Evolutionary conservation across 352 stramenopile species (phyloP).

Genomic region (Phytophthora constricta): DNA sequence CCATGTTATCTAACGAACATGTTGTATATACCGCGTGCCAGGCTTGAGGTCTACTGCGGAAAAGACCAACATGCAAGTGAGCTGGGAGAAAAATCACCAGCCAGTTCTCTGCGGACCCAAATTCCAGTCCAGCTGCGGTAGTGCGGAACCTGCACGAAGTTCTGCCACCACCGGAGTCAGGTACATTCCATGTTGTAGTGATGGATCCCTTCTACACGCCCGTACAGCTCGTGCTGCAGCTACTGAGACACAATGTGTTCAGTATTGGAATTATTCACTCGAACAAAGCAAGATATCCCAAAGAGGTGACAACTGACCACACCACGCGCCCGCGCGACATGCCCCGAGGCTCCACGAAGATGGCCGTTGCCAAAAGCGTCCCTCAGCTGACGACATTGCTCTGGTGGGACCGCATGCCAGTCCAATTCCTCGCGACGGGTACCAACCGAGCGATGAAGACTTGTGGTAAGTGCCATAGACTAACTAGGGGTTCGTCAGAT

Average conservation of each 20-base stretch:
- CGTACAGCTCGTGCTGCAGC: constrained; percentile 16
- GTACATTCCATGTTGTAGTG: constrained; percentile 8
- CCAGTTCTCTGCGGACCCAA: constrained; percentile 8
- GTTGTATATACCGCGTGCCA: constrained; percentile 14
- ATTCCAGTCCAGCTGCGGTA: constrained; percentile 8
- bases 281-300: neutral
- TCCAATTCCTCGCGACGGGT: neutral
- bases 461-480: constrained; percentile 6
- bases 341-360: neutral
- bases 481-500: neutral
- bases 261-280: constrained; percentile 10
- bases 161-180: neutral
- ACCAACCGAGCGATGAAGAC: constrained; percentile 3
- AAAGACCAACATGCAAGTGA: constrained; percentile 7
- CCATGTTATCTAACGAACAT: constrained; percentile 25
- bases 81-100: neutral
- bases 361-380: neutral
- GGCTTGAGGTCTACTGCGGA: constrained; percentile 18
- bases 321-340: neutral
- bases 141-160: constrained; percentile 15
- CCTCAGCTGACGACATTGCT: neutral
- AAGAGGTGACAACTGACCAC: neutral
- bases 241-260: constrained; percentile 23
- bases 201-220: constrained; percentile 29
- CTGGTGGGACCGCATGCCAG: constrained; percentile 9